Conservation (phyloP, 805 yeast species). For the Cyberlindnera mycetangii region DNA sequence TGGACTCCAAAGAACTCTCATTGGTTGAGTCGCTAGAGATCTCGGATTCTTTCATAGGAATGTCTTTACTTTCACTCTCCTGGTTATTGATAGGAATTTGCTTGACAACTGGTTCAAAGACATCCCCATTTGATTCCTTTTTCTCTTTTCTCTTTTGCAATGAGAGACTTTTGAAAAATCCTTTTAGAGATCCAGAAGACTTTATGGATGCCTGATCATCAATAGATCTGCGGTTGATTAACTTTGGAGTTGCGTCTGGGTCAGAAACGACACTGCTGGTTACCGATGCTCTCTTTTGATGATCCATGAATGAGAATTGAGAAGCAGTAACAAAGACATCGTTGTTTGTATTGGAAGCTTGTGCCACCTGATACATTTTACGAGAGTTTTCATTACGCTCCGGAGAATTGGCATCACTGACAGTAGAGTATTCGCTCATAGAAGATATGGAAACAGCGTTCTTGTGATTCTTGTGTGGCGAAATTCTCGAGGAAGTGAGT, state of each 20-base stretch:
- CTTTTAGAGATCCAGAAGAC: conserved; percentile 25
- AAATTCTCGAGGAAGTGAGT: conserved; percentile 6
- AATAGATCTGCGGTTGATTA: conserved; percentile 3
- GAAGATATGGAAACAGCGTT: conserved; percentile 24
- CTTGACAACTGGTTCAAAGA: conserved; percentile 19
- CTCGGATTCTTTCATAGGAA: conserved; percentile 8
- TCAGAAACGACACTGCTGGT: conserved; percentile 5
- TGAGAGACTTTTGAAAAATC: conserved; percentile 25
- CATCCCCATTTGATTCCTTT: conserved; percentile 5
- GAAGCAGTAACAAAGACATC: conserved; percentile 40
- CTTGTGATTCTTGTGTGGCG: conserved; percentile 9
- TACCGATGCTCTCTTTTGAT: conserved; percentile 6
- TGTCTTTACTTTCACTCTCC: conserved; percentile 4
- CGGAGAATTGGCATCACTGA: conserved; percentile 11
- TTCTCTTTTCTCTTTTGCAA: conserved; percentile 18
- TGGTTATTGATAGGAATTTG: conserved; percentile 7
- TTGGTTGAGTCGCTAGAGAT: conserved; percentile 7
- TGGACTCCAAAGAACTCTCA: conserved; percentile 9
- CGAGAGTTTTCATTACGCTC: conserved; percentile 9
- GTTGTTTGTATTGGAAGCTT: conserved; percentile 19
- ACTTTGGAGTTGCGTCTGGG: conserved; percentile 9
- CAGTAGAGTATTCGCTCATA: conserved; percentile 25
- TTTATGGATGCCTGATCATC: conserved; percentile 10
- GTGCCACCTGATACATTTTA: conserved; percentile 20
- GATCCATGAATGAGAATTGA: conserved; percentile 30